These are phyloP conservation scores for Luvunga scandens DNA, from an alignment of 345 rosid species.

Conservation along the genomic window DNA sequence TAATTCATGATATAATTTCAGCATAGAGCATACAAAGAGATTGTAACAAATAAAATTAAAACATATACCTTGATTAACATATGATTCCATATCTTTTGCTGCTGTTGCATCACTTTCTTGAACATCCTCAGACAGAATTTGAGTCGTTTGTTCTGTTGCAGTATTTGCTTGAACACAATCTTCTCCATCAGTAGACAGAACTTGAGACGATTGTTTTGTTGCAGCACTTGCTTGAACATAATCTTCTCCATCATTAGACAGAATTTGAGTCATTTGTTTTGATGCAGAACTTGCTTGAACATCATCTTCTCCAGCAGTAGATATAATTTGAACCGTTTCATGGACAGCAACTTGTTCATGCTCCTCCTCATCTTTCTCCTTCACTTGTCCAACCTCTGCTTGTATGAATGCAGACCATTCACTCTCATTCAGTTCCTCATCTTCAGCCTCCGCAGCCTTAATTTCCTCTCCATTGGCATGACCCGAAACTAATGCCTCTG, in stretches of 20 bases:
- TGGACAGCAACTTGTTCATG: constrained; percentile 28
- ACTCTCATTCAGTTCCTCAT: constrained; percentile 17
- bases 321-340: constrained; percentile 18
- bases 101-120: background rate
- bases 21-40: background rate
- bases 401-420: constrained; percentile 10
- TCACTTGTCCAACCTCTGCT: constrained; percentile 7
- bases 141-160: background rate
- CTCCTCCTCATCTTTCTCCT: constrained; percentile 13
- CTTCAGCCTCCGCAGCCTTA: constrained; percentile 21
- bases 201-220: too few species aligned
- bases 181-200: constrained; percentile 7
- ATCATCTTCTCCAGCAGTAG: constrained; percentile 17
- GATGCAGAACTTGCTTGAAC: constrained; percentile 20
- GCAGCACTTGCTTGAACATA: too few species aligned
- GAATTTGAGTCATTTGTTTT: too few species aligned
- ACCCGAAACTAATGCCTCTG: constrained; percentile 19
- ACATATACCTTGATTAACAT: constrained; percentile 42
- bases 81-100: constrained; percentile 22
- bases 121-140: too few species aligned
- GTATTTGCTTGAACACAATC: constrained; percentile 24
- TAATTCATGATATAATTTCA: constrained; percentile 9
- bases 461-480: constrained; percentile 26
- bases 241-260: too few species aligned
- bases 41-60: constrained; percentile 4